A percentile compares a stretch with the other conserved stretches of the same genome.
These are phyloP conservation scores for Luvunga scandens DNA, from an alignment of 345 rosid genomes.

Conservation along the genomic window DNA sequence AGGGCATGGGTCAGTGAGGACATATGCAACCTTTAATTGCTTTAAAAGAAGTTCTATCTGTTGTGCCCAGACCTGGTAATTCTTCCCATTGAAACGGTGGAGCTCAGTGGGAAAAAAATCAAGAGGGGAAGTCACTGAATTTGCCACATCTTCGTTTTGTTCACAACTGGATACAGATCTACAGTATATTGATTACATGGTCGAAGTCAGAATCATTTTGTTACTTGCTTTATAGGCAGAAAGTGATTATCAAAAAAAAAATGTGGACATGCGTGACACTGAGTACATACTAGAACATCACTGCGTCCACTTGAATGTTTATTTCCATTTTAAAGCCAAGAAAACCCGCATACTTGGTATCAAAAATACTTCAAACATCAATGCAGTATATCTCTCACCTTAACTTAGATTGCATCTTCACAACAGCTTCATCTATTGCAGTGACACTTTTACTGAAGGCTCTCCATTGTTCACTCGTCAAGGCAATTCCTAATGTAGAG, in stretches of 20 bases:
- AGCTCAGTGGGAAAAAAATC: constrained; percentile 39
- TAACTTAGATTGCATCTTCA: constrained; percentile 43
- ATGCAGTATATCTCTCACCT: constrained; percentile 41
- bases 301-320: neutral
- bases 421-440: constrained; percentile 57
- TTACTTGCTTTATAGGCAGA: neutral
- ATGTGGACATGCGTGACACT: neutral
- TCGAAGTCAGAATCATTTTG: constrained; percentile 24
- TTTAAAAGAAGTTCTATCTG: constrained; percentile 62
- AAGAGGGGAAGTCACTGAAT: constrained; percentile 24
- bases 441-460: constrained; percentile 45
- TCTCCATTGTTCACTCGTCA: constrained; percentile 57
- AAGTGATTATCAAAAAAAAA: neutral
- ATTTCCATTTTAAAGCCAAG: neutral
- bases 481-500: constrained; percentile 48
- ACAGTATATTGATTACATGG: constrained; percentile 24
- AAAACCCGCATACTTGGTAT: neutral
- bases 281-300: neutral
- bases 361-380: neutral
- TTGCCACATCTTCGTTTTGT: constrained; percentile 28
- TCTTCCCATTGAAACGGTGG: constrained; percentile 73
- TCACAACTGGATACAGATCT: constrained; percentile 26
- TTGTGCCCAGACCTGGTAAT: constrained; percentile 57
- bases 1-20: constrained; percentile 62
- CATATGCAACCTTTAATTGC: constrained; percentile 59